Conservation (phyloP, 106 monocot genomes). For the Dendrobium officinale region DNA sequence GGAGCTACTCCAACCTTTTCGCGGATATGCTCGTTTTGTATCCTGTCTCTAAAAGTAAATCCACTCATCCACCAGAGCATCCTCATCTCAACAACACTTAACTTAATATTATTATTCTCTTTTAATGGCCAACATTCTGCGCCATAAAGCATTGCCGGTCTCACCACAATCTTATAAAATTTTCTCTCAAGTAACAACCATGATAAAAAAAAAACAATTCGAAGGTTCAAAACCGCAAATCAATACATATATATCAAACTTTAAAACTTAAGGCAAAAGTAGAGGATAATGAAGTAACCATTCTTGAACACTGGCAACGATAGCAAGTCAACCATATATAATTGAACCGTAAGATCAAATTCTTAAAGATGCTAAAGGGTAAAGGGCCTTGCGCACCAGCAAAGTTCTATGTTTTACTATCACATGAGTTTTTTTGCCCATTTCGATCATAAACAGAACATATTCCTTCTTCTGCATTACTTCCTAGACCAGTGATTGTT, state of each 20-base stretch:
- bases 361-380: background rate
- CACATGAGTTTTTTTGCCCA: constrained; percentile 68
- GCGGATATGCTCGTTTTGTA: too few relatives aligned
- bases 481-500: constrained; percentile 69
- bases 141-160: too few relatives aligned
- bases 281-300: background rate
- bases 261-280: background rate
- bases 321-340: constrained; percentile 1
- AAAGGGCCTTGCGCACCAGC: constrained; percentile 48
- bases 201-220: background rate
- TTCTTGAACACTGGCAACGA: background rate
- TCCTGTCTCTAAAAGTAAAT: too few relatives aligned
- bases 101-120: too few relatives aligned
- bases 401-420: constrained; percentile 92
- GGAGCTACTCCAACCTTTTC: too few relatives aligned
- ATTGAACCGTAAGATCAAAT: background rate
- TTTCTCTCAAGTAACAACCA: background rate
- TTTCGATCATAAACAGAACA: constrained; percentile 64
- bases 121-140: too few relatives aligned
- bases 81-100: too few relatives aligned
- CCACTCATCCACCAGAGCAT: too few relatives aligned
- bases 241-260: background rate
- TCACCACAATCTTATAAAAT: too few relatives aligned
- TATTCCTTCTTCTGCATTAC: constrained; percentile 64
- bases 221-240: background rate